These are phyloP conservation scores for Colletotrichum eleusines DNA, from an alignment of 2,329 filamentous ascomycete species.

Conservation along the genomic window DNA sequence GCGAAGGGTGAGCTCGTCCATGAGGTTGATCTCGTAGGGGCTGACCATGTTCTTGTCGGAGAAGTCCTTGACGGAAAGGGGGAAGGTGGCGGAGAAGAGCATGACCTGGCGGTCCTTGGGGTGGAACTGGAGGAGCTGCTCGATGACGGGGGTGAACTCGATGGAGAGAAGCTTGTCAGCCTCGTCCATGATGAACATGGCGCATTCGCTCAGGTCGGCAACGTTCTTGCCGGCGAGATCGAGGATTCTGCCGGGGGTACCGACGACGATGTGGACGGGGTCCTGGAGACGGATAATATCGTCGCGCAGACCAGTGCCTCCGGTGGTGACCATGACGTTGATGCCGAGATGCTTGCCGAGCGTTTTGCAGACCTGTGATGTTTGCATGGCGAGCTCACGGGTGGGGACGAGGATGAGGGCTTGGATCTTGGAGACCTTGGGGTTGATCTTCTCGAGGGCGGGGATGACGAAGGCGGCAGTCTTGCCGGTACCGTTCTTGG, in stretches of 20 bases:
- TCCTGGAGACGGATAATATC: slow-evolving; percentile 97
- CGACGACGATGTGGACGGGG: slow-evolving; percentile 96
- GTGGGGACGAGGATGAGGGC: slow-evolving; percentile 96
- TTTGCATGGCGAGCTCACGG: slow-evolving; percentile 96
- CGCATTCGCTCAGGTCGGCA: slow-evolving; percentile 93
- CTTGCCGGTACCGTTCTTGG: slow-evolving; percentile 99
- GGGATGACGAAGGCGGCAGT: slow-evolving; percentile 98
- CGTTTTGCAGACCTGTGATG: slow-evolving; percentile 98
- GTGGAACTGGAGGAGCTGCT: slow-evolving; percentile 94
- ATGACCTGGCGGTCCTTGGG: slow-evolving; percentile 98
- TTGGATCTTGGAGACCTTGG: slow-evolving; percentile 96
- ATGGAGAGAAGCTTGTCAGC: slow-evolving; percentile 97
- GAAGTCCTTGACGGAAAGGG: slow-evolving; percentile 96
- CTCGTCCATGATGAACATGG: slow-evolving; percentile 99
- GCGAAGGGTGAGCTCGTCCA: slow-evolving; percentile 97
- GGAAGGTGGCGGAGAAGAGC: slow-evolving; percentile 99
- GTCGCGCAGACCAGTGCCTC: slow-evolving; percentile 93
- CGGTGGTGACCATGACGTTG: slow-evolving; percentile 99
- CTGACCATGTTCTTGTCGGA: slow-evolving; percentile 98
- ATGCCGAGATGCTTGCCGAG: slow-evolving; percentile 96
- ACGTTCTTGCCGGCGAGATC: slow-evolving; percentile 97
- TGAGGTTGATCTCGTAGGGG: slow-evolving; percentile 98
- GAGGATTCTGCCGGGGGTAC: slow-evolving; percentile 94
- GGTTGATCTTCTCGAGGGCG: slow-evolving; percentile 93
- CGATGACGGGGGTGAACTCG: slow-evolving; percentile 97